Conservation (phyloP, 1,284 basidiomycete species). For the Malassezia cuniculi region DNA sequence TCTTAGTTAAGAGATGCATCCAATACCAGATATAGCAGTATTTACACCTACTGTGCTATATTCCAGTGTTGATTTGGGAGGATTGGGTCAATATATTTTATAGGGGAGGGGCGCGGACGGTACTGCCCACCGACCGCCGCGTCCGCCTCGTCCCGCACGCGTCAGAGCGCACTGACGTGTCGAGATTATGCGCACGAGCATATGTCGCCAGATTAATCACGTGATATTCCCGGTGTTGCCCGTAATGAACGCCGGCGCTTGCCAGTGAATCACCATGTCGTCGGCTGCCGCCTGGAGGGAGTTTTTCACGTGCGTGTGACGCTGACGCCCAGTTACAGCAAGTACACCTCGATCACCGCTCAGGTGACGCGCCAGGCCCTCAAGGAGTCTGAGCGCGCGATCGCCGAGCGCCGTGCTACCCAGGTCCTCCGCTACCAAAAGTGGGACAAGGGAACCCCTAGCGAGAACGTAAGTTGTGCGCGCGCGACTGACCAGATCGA, state of each 20-base stretch:
- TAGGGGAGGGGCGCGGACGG: too few species aligned
- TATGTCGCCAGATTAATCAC: too few species aligned
- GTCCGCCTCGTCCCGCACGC: too few species aligned
- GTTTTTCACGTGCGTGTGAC: constrained; percentile 34
- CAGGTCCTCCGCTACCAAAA: constrained; percentile 47
- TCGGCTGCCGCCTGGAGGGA: constrained; percentile 38
- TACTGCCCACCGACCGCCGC: too few species aligned
- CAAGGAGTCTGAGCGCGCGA: constrained; percentile 47
- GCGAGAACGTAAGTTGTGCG: constrained; percentile 35
- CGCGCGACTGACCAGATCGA: constrained; percentile 15
- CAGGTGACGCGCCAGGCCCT: constrained; percentile 46
- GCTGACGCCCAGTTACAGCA: constrained; percentile 45
- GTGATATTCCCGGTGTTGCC: too few species aligned
- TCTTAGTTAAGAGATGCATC: neutral
- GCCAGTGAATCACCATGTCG: too few species aligned
- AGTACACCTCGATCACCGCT: constrained; percentile 46
- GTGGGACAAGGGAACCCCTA: constrained; percentile 46
- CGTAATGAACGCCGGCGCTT: too few species aligned
- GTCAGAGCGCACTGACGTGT: too few species aligned
- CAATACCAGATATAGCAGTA: neutral
- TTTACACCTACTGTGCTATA: too few species aligned
- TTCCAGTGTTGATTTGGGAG: too few species aligned
- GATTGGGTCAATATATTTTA: too few species aligned
- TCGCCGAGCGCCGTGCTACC: constrained; percentile 45
- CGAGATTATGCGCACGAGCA: too few species aligned